These are phyloP conservation scores for Penicillium rolfsii DNA, from an alignment of 2,329 filamentous ascomycete species.

Conservation along the genomic window DNA sequence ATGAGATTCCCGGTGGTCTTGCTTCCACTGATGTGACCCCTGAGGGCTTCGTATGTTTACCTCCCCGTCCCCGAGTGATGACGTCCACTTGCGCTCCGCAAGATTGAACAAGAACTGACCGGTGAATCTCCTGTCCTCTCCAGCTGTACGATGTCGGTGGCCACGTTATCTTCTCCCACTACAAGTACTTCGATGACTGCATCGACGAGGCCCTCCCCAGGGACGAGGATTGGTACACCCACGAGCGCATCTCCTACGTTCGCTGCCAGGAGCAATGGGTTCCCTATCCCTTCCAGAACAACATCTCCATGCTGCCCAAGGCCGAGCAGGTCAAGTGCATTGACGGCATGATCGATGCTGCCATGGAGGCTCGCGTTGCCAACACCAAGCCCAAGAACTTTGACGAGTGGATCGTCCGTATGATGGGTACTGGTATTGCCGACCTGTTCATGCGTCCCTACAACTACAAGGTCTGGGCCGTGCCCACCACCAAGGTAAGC, in stretches of 20 bases:
- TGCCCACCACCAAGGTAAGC: constrained; percentile 90
- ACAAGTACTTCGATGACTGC: constrained; percentile 99
- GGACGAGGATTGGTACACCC: constrained; percentile 92
- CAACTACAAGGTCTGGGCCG: constrained; percentile 99
- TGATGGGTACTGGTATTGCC: constrained; percentile 85
- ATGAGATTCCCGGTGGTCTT: constrained; percentile 89
- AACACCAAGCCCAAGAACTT: constrained; percentile 95
- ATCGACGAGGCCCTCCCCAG: constrained; percentile 95
- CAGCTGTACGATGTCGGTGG: constrained; percentile 98
- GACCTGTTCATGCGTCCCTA: constrained; percentile 99
- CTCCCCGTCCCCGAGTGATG: neutral
- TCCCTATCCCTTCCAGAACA: constrained; percentile 99
- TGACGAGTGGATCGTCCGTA: constrained; percentile 96
- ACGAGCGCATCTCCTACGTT: constrained; percentile 98
- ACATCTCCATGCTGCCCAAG: constrained; percentile 97
- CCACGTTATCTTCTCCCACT: constrained; percentile 99
- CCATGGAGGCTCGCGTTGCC: constrained; percentile 80
- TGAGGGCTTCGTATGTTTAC: constrained; percentile 87
- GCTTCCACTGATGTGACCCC: constrained; percentile 93
- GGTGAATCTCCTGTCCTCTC: constrained; percentile 14
- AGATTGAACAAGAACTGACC: constrained; percentile 18
- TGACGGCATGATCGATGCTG: constrained; percentile 93
- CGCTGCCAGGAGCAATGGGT: constrained; percentile 97
- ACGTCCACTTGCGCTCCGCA: neutral
- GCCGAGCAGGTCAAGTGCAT: constrained; percentile 95